Conservation (phyloP, 2,329 filamentous ascomycete genomes). For the Ophiocordyceps polyrhachis-furcata region DNA sequence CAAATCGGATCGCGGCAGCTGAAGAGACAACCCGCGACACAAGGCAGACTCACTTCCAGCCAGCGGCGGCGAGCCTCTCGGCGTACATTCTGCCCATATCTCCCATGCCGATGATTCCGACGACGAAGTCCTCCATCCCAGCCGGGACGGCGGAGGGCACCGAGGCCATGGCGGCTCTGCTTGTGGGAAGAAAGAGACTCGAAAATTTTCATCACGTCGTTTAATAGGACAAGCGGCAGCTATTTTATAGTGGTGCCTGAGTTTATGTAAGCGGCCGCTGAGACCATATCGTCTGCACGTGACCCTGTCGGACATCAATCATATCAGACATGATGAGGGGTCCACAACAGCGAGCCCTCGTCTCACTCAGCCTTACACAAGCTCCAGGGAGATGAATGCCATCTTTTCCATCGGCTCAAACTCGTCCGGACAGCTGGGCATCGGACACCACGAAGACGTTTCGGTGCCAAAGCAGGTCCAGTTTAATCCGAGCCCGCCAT, state of each 20-base stretch:
- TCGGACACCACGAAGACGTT: conserved; percentile 53
- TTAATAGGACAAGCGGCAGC: background rate
- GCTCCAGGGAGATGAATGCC: conserved; percentile 18
- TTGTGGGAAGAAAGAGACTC: background rate
- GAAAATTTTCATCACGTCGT: too few relatives aligned
- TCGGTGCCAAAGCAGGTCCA: conserved; percentile 43
- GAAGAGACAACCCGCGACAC: conserved; percentile 1
- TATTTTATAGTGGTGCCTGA: background rate
- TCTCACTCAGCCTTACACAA: background rate
- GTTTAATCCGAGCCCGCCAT: conserved; percentile 26
- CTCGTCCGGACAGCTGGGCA: conserved; percentile 54
- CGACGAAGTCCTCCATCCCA: conserved; percentile 49
- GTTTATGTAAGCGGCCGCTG: background rate
- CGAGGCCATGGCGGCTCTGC: conserved; percentile 12
- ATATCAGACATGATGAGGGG: background rate
- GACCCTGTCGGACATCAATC: background rate
- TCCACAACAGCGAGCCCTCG: background rate
- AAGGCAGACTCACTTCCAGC: conserved; percentile 69
- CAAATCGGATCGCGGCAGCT: background rate
- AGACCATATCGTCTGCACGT: background rate
- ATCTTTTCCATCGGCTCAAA: conserved; percentile 60
- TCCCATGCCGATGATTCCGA: conserved; percentile 97
- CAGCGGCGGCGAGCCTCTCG: conserved; percentile 67
- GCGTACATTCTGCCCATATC: conserved; percentile 99
- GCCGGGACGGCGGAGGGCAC: conserved; percentile 12